Base-by-base conservation (phyloP, 1,284 basidiomycete species). In the Tremellales sp. region DNA sequence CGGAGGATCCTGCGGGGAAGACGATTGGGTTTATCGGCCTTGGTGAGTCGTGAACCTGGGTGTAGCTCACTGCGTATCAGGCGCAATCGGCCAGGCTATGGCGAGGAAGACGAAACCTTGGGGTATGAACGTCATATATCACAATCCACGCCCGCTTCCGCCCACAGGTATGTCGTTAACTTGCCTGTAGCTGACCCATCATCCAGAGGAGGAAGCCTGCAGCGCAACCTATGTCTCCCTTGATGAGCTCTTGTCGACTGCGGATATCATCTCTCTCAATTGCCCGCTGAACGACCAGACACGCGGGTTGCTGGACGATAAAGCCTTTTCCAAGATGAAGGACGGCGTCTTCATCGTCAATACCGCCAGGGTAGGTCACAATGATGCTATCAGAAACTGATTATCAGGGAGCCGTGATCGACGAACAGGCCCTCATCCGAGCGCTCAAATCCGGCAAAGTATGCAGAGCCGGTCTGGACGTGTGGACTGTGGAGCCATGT, bases 331-430 rank as follows among this genome's bases (percentile, higher is more conserved):
- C 1, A 60, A 58, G 49, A 71, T 71, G 68, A 61, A 63, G 41
- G 57, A 61, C 24, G 66, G 66, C 3, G 65, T 67, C 14, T 62
- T 64, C 41, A 61, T 71, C 34, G 61, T 71, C 48, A 71, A 71
- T 52, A 70, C 68, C n/a, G 61, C 65, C 16, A 45, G 68, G 21
- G 56, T 56, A 24, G 22, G 50, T 46, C 14, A 3, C 21, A 2
- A 40, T 10, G 10, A 22, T 24, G 1, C 3, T 9, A 2, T 9
- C 19, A 1, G 3, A 2, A 9, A 3, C 40, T 41, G 21, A 41
- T 34, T 18, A 5, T 2, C 22, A 56, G 49, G 57, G 56, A 24
- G 39, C 52, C 45, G 67, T 71, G 13, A 66, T 71, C 25, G 62
- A 71, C 44, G 68, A 71, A 39, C 47, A 51, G 4, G 68, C 68